Percentiles rank a stretch among this genome's conserved stretches.
phyloP scores from a whole-genome alignment of 2,329 filamentous ascomycete species.

The Calonectria montana region DNA sequence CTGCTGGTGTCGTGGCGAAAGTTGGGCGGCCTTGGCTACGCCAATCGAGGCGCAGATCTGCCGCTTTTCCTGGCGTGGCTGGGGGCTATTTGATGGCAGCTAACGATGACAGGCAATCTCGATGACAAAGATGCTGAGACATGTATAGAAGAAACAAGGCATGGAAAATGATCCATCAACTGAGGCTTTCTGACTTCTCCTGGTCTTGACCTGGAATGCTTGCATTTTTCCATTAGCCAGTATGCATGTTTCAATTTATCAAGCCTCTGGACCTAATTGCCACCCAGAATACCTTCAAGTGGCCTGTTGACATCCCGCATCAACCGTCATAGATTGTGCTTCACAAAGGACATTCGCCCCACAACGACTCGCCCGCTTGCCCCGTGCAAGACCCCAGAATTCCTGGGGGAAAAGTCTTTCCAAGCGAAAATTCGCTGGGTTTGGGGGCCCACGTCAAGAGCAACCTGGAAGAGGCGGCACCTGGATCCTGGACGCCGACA shows the following conservation, averaged over 20 bases:
- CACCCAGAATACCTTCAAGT: neutral
- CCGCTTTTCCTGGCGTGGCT: neutral
- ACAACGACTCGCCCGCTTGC: neutral
- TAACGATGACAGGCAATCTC: neutral
- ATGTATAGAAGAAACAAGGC: neutral
- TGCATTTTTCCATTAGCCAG: too few species aligned
- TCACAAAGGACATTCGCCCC: neutral
- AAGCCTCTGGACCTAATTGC: neutral
- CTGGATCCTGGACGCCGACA: neutral
- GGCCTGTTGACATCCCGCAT: neutral
- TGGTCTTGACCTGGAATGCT: neutral
- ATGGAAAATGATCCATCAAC: neutral
- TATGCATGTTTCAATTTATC: neutral
- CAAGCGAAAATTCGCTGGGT: neutral
- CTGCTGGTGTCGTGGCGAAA: neutral
- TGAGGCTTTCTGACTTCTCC: neutral
- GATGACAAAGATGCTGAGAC: neutral
- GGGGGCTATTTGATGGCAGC: neutral
- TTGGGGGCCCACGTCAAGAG: neutral
- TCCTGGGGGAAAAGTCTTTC: neutral
- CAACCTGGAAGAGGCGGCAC: neutral
- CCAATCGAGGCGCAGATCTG: neutral
- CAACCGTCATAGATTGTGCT: neutral
- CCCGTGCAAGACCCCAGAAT: neutral
- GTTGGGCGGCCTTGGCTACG: neutral